Percentiles rank a stretch among this genome's conserved stretches.
phyloP scores from a whole-genome alignment of 2,329 filamentous ascomycete species.

The Colletotrichum falcatum region DNA sequence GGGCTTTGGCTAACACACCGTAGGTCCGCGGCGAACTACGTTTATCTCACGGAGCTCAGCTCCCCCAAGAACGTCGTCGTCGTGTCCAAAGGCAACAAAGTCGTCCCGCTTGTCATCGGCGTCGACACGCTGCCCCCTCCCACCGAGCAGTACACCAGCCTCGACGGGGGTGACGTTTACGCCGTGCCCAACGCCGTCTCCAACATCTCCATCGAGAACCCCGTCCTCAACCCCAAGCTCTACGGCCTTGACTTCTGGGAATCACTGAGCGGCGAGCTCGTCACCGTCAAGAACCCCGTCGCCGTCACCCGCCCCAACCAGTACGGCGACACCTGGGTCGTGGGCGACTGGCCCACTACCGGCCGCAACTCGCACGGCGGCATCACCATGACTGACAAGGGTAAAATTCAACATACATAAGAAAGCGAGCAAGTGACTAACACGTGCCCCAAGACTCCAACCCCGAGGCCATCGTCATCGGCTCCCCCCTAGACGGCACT shows the following conservation, averaged over 20 bases:
- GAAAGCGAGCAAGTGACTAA: constrained; percentile 4
- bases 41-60: constrained; percentile 73
- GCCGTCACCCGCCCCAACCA: constrained; percentile 71
- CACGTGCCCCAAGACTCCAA: constrained; percentile 65
- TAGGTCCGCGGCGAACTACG: constrained; percentile 66
- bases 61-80: constrained; percentile 65
- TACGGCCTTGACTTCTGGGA: constrained; percentile 83
- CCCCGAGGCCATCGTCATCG: constrained; percentile 76
- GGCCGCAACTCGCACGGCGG: constrained; percentile 73
- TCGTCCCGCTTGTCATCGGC: constrained; percentile 71
- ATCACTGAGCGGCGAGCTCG: constrained; percentile 74
- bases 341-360: constrained; percentile 72
- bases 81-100: constrained; percentile 64
- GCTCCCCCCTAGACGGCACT: constrained; percentile 73
- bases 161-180: constrained; percentile 76
- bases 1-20: constrained; percentile 41
- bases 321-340: constrained; percentile 77
- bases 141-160: constrained; percentile 68
- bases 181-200: constrained; percentile 71
- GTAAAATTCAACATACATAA: constrained; percentile 48
- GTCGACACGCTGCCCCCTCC: constrained; percentile 68
- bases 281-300: constrained; percentile 69
- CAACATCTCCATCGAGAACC: constrained; percentile 70
- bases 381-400: constrained; percentile 69
- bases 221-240: constrained; percentile 67